Evolutionary conservation across 306 rosid genomes (phyloP), one percentile per base, ranked within the genome.

Genomic region (Alnus rubra): DNA sequence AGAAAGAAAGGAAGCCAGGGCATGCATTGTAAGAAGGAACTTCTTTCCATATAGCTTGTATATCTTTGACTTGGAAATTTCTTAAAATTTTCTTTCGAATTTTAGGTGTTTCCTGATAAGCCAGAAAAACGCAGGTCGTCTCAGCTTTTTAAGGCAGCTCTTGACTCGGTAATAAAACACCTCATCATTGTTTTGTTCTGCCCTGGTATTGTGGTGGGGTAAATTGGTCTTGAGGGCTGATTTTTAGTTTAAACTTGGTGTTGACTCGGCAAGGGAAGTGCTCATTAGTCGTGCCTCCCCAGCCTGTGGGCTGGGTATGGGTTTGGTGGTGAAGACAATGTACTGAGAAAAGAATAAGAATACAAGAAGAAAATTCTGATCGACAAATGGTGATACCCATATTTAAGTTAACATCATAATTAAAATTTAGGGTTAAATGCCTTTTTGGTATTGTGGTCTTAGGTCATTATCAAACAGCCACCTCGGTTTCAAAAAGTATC

Each of bases 81-180:
- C 58, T 74, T 81, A 55, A 56, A 44, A 55, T 76, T 69, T 48
- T 71, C 54, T 78, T 67, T 56, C 77, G 48, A 16, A 76, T 55
- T 87, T 84, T 81, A 92, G 98, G 97, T 94, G 71, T 94, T 94
- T 83, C 97, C 98, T 51, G 98, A 94, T 82, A 92, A 88, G 79
- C 97, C 97, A 58, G 97, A 94, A 81, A 91, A 88, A 80, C 91
- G 93, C 37, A 87, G 95, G 87, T 97, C 98, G 76, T 85, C 89
- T 74, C 67, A 89, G 85, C 80, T 92, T 78, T 94, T 94, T 86
- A 91, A 87, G 86, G 75, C 94, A 62, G 98, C 97, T 58, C 45
- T 94, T n/a, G 98, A 94, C 86, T 88, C 92, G 58, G 98, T 92
- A 92, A 85, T 62, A 60, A 81, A 54, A 14, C 74, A 69, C 58